Evolutionary conservation across 2,329 filamentous ascomycete genomes (phyloP), one percentile per base, ranked within the genome.

Genomic region (Xylariaceae sp.): DNA sequence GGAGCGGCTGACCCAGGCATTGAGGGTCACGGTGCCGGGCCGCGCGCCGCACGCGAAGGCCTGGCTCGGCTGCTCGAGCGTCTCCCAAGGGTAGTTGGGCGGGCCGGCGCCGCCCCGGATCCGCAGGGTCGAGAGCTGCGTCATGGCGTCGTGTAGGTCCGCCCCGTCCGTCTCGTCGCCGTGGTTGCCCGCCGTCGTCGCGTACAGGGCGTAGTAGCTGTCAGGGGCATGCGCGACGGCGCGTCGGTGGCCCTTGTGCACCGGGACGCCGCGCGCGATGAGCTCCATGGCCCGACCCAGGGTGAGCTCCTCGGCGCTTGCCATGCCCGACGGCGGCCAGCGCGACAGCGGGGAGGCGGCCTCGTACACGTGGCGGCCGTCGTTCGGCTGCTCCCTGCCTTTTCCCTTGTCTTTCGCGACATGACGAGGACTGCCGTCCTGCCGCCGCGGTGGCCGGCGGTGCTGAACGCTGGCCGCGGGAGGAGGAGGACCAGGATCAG

Each of bases 11-110:
- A 74, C 72, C 72, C 80, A 86, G 42, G 78, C 73, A 46, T 83
- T 85, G 32, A 88, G 60, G 0, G 81, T 85, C 32, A 83, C 72
- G 1, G 82, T 87, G 5, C 83, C 83, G 0, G 80, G 75, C 15
- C 73, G 66, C 31, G 64, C 63, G 10, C 83, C 83, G 54, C 76
- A 81, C 43, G 70, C 73, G 52, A 82, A 83, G 1, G 76, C 68
- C 56, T 78, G 77, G 52, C 79, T 84, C 4, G 83, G 83, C 49
- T 86, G 80, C 51, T 88, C 83, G 17, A 87, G 63, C 2, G 81
- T 80, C 41, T 81, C 73, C 82, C 78, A 86, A 2, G 78, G 80
- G 38, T 64, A 54, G 3, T 54, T 51, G 28, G 71, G 61, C 12
- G 46, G 45, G 3, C 47, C 45, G 3, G 50, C 49, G 15, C 65